Evolutionary conservation across 73 alveolate genomes (phyloP).

Genomic region (Stentor roeselii): DNA sequence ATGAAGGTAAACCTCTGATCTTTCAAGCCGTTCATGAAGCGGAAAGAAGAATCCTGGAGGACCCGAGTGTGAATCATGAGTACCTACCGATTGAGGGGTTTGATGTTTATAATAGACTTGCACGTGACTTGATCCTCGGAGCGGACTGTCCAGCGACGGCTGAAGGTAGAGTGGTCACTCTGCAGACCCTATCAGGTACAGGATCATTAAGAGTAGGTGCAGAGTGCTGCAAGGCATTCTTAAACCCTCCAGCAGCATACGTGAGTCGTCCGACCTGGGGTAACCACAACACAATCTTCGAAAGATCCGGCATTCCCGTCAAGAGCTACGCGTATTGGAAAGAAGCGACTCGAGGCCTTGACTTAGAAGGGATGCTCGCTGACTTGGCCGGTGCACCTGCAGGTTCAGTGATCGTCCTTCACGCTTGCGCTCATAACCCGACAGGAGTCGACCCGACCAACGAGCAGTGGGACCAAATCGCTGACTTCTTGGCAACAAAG

Average conservation of each 20-base stretch:
- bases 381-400: conserved; percentile 62
- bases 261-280: conserved; percentile 94
- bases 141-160: conserved; percentile 33
- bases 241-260: conserved; percentile 45
- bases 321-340: conserved; percentile 86
- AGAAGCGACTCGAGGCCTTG: conserved; percentile 76
- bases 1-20: conserved; percentile 83
- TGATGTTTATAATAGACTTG: conserved; percentile 68
- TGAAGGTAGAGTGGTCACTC: conserved; percentile 46
- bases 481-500: conserved; percentile 68
- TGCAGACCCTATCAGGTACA: conserved; percentile 91
- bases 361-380: conserved; percentile 71
- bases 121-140: conserved; percentile 78
- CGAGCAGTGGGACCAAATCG: conserved; percentile 80
- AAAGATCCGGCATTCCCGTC: conserved; percentile 68
- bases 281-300: conserved; percentile 81
- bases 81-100: conserved; percentile 94
- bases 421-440: conserved; percentile 98
- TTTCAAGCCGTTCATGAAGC: conserved; percentile 85
- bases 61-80: conserved; percentile 78
- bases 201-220: conserved; percentile 92
- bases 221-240: conserved; percentile 61
- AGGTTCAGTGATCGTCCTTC: conserved; percentile 88
- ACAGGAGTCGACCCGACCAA: conserved; percentile 97
- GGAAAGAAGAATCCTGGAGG: conserved; percentile 70